Evolutionary conservation across 1,284 basidiomycete genomes (phyloP).

Genomic region (Puccinia coronata): DNA sequence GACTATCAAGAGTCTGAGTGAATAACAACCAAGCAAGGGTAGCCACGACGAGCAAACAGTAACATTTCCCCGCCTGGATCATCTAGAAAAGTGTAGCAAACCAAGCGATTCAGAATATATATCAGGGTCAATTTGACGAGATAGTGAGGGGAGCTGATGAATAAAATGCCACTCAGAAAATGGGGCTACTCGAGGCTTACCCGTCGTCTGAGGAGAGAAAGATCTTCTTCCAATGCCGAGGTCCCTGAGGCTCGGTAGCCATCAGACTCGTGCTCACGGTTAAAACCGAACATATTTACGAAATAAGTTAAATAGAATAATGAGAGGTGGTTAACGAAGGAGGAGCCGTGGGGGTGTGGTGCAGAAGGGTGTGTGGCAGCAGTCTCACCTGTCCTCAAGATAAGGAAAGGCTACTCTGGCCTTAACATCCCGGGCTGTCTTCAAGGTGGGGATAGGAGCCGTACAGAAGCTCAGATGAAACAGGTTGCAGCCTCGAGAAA

Average conservation of each 20-base stretch:
- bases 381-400: too few species aligned
- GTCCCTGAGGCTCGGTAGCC: neutral
- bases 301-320: neutral
- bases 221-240: constrained; percentile 24
- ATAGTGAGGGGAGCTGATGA: too few species aligned
- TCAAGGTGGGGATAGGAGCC: too few species aligned
- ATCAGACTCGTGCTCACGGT: neutral
- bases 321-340: too few species aligned
- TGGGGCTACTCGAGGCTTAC: too few species aligned
- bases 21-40: constrained; percentile 15
- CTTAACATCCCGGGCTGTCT: too few species aligned
- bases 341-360: too few species aligned
- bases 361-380: neutral
- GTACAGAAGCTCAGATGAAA: constrained; percentile 2
- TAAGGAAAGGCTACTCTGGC: too few species aligned
- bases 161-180: too few species aligned
- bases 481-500: neutral
- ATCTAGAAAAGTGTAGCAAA: too few species aligned
- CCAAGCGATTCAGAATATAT: too few species aligned
- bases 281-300: neutral
- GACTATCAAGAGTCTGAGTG: constrained; percentile 1
- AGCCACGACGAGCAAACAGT: constrained; percentile 19
- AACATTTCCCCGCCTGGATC: constrained; percentile 22
- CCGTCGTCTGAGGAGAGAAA: constrained; percentile 14
- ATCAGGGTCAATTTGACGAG: neutral